These are phyloP conservation scores for Moelleriella libera DNA, from an alignment of 2,329 filamentous ascomycete genomes.

Conservation along the genomic window DNA sequence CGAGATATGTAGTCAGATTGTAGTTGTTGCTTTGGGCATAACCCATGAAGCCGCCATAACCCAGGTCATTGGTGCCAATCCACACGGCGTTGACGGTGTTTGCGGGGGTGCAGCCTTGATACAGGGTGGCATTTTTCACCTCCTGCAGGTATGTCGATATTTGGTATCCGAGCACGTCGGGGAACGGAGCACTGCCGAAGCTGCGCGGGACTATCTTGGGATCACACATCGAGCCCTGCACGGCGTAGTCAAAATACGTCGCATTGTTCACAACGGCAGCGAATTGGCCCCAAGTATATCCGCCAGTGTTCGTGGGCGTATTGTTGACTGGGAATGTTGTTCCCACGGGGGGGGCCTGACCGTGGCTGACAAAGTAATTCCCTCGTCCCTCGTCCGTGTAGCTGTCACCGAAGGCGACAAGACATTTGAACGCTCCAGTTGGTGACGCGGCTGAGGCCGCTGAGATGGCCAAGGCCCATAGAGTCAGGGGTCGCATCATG, in stretches of 20 bases:
- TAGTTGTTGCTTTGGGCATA: slow-evolving; percentile 46
- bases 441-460: background rate
- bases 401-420: slow-evolving; percentile 62
- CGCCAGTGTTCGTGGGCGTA: slow-evolving; percentile 43
- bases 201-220: slow-evolving; percentile 49
- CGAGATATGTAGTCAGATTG: slow-evolving; percentile 48
- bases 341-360: slow-evolving; percentile 48
- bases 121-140: slow-evolving; percentile 21
- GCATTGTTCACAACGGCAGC: slow-evolving; percentile 44
- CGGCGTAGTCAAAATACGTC: slow-evolving; percentile 53
- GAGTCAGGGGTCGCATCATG: background rate
- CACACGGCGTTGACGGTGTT: slow-evolving; percentile 63
- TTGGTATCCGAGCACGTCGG: slow-evolving; percentile 48
- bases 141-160: slow-evolving; percentile 42
- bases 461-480: background rate
- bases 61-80: slow-evolving; percentile 74
- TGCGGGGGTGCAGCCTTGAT: slow-evolving; percentile 27
- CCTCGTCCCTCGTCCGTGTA: slow-evolving; percentile 62
- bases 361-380: slow-evolving; percentile 47
- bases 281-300: slow-evolving; percentile 54
- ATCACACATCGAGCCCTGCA: slow-evolving; percentile 58
- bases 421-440: slow-evolving; percentile 10
- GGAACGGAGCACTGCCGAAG: slow-evolving; percentile 37
- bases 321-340: slow-evolving; percentile 28
- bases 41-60: slow-evolving; percentile 48